Evolutionary conservation across 345 rosid species (phyloP).

Genomic region (Populus euphratica): DNA sequence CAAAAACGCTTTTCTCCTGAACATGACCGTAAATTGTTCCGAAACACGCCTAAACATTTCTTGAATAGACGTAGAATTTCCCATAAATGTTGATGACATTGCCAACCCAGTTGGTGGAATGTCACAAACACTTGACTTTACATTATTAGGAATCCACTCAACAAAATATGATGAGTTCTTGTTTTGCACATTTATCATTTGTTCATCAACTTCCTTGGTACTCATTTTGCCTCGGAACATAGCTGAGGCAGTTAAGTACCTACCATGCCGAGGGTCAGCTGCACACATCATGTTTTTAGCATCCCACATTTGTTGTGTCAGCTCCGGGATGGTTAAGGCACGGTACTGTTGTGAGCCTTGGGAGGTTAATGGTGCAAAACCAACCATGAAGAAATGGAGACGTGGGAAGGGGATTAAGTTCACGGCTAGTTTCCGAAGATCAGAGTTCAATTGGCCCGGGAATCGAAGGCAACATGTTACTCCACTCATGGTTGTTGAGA

Average conservation of each 20-base stretch:
- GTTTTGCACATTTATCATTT: slow-evolving; percentile 87
- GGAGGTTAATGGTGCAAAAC: slow-evolving; percentile 75
- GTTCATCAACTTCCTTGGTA: slow-evolving; percentile 89
- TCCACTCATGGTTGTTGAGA: slow-evolving; percentile 80
- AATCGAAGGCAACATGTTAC: slow-evolving; percentile 83
- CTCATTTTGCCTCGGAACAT: slow-evolving; percentile 93
- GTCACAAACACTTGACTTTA: slow-evolving; percentile 76
- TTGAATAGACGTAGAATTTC: slow-evolving; percentile 69
- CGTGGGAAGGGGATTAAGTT: slow-evolving; percentile 78
- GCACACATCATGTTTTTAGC: slow-evolving; percentile 85
- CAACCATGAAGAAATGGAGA: slow-evolving; percentile 84
- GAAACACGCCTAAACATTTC: slow-evolving; percentile 61
- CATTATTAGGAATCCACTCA: slow-evolving; percentile 65
- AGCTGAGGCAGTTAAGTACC: slow-evolving; percentile 85
- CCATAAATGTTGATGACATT: slow-evolving; percentile 77
- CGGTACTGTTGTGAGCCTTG: slow-evolving; percentile 81
- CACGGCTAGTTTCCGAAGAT: slow-evolving; percentile 75
- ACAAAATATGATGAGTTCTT: slow-evolving; percentile 89
- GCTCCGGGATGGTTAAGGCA: slow-evolving; percentile 73
- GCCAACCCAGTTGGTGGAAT: slow-evolving; percentile 67
- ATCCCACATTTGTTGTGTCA: slow-evolving; percentile 88
- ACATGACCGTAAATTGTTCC: slow-evolving; percentile 60
- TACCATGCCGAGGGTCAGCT: slow-evolving; percentile 81
- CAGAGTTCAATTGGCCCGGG: slow-evolving; percentile 85
- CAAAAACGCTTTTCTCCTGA: slow-evolving; percentile 56